A percentile compares a stretch with the other conserved stretches of the same genome.
Evolutionary conservation across 2,329 filamentous ascomycete genomes (phyloP).

Genomic region (Coniochaeta sp.): DNA sequence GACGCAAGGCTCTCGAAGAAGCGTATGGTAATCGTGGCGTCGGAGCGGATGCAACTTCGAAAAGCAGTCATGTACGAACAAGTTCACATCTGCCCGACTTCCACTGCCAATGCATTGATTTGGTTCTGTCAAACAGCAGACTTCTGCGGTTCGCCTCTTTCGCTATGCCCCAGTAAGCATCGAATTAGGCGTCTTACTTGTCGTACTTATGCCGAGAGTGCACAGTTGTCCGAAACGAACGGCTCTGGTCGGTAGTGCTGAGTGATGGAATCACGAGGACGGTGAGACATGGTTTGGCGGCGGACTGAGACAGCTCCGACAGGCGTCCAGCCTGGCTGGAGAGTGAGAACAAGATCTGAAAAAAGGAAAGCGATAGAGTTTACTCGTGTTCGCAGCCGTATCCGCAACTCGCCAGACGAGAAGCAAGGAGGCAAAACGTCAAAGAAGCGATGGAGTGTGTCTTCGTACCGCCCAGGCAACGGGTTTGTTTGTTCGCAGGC

Average conservation of each 20-base stretch:
- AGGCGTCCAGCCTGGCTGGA: neutral
- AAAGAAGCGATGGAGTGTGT: neutral
- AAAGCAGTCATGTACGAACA: neutral
- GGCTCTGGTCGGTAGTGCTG: neutral
- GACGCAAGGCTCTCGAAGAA: neutral
- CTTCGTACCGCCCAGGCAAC: neutral
- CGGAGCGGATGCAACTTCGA: neutral
- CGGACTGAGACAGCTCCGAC: neutral
- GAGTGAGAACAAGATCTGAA: neutral
- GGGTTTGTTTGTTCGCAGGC: neutral
- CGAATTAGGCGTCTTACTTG: neutral
- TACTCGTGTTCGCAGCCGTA: neutral
- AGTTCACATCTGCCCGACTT: neutral
- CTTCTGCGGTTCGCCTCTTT: neutral
- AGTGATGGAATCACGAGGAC: neutral
- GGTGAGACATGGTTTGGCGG: neutral
- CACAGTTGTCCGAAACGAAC: neutral
- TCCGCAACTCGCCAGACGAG: neutral
- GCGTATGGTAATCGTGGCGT: neutral
- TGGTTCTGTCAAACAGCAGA: neutral
- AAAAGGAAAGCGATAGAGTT: neutral
- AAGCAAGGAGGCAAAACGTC: neutral
- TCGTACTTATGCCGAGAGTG: neutral
- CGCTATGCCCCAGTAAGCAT: neutral
- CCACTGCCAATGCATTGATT: neutral